A percentile compares a stretch with the other conserved stretches of the same genome.
These are phyloP conservation scores for Pleurotus tuber-regium DNA, from an alignment of 768 basidiomycete genomes.

Conservation along the genomic window DNA sequence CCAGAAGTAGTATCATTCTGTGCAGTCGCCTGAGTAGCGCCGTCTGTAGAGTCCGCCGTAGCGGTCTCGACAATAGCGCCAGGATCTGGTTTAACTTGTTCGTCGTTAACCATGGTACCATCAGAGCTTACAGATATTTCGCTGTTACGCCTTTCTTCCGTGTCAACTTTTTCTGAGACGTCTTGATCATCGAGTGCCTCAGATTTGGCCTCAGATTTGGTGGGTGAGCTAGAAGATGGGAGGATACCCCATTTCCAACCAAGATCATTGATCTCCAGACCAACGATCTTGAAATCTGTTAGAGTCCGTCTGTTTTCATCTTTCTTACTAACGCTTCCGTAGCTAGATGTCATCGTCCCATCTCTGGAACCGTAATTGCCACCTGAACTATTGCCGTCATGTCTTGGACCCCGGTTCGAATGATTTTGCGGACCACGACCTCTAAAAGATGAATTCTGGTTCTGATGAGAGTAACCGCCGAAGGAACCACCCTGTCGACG, in stretches of 20 bases:
- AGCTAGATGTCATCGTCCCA: constrained; percentile 40
- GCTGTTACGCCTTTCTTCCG: constrained; percentile 31
- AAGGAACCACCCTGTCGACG: constrained; percentile 69
- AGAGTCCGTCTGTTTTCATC: constrained; percentile 89
- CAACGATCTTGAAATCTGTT: constrained; percentile 97
- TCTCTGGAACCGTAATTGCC: constrained; percentile 45
- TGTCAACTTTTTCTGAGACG: constrained; percentile 27
- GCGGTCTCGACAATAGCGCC: constrained; percentile 24
- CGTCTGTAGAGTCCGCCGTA: constrained; percentile 25
- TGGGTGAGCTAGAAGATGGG: constrained; percentile 29
- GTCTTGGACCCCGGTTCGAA: constrained; percentile 34
- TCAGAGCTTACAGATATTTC: constrained; percentile 18
- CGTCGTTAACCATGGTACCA: constrained; percentile 19
- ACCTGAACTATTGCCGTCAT: constrained; percentile 38
- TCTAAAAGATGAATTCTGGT: constrained; percentile 45
- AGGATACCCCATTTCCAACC: constrained; percentile 84
- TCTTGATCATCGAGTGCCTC: constrained; percentile 27
- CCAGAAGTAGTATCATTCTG: constrained; percentile 21
- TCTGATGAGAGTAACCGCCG: constrained; percentile 39
- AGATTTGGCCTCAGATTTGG: constrained; percentile 37
- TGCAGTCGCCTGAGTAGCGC: constrained; percentile 26
- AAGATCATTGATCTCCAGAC: constrained; percentile 79
- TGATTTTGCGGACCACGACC: constrained; percentile 60
- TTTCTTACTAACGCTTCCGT: constrained; percentile 63
- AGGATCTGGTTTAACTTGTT: constrained; percentile 26